Evolutionary conservation across 306 rosid species (phyloP), one percentile per base, ranked within the genome.

Genomic region (Begonia peltatifolia): DNA sequence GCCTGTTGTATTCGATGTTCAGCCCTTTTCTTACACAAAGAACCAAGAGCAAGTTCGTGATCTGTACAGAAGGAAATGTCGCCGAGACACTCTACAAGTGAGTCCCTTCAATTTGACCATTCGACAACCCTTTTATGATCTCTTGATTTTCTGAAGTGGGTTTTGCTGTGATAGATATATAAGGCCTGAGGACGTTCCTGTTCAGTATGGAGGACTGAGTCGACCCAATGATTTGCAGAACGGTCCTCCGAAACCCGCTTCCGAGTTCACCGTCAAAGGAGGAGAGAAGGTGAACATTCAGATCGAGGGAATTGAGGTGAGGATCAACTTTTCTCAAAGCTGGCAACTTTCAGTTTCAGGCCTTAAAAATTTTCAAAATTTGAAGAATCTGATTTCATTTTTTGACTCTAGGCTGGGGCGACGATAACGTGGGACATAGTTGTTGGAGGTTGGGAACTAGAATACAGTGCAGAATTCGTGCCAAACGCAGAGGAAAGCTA

Each of bases 281-380:
- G 95, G 99, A 14, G 99, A 86, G 87, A 90, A 79, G 71, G 95
- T 90, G 56, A 90, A 90, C 76, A 86, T 90, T 50, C 94, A 90
- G 68, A 83, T 90, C 10, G 99, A 90, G 74, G 99, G 99, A 63
- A 86, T 90, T 70, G 99, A 90, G 99, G 99, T 87, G 49, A 41
- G n/a, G 6, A 14, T 8, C 10, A 15, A 9, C 52, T 9, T 50
- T 66, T 43, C 12, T 9, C 17, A 11, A 7, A 44, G 12, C 47
- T 44, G 47, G 0, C 3, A 10, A 44, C 47, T n/a, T 11, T 6
- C 12, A 11, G 2, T 44, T 44, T 44, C 14, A 7, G 14, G 47
- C 47, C 47, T 2, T 13, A 44, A 44, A 44, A 44, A 1, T 44
- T 44, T 11, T 0, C n/a, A n/a, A n/a, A n/a, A n/a, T n/a, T n/a